A percentile compares a stretch with the other conserved stretches of the same genome.
Evolutionary conservation across 768 basidiomycete species (phyloP).

Genomic region (Agrocybe chaxingu): DNA sequence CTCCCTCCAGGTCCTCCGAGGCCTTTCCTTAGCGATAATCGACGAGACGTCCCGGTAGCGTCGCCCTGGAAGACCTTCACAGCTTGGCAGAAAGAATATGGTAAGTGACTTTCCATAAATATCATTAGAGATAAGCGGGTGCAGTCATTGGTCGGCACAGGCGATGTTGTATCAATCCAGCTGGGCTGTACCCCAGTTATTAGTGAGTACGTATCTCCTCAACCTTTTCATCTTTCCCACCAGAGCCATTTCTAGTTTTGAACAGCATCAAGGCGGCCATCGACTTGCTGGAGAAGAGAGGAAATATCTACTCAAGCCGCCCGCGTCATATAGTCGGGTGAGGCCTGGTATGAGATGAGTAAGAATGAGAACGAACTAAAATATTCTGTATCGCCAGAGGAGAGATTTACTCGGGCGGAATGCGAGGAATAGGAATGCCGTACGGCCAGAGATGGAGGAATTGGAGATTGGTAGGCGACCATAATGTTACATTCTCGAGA

Average conservation of each 20-base stretch:
- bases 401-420: constrained; percentile 28
- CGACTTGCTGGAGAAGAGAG: constrained; percentile 30
- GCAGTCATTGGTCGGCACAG: too few relatives aligned
- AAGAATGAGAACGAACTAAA: not conserved
- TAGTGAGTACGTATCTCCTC: not conserved
- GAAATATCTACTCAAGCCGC: constrained; percentile 31
- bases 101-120: too few relatives aligned
- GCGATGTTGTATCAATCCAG: constrained; percentile 3
- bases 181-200: constrained; percentile 12
- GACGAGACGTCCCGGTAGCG: too few relatives aligned
- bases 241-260: constrained; percentile 1
- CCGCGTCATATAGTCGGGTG: constrained; percentile 29
- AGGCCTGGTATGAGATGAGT: not conserved
- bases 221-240: not conserved
- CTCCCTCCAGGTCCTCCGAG: too few relatives aligned
- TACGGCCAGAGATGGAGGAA: constrained; percentile 28
- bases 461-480: constrained; percentile 27
- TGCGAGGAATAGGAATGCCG: constrained; percentile 31
- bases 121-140: too few relatives aligned
- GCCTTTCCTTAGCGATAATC: too few relatives aligned
- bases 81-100: too few relatives aligned
- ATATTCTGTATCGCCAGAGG: constrained; percentile 9
- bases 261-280: constrained; percentile 26
- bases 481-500: not conserved
- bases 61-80: too few relatives aligned